Evolutionary conservation across 768 basidiomycete genomes (phyloP).

Genomic region (Pulveroboletus sp.): DNA sequence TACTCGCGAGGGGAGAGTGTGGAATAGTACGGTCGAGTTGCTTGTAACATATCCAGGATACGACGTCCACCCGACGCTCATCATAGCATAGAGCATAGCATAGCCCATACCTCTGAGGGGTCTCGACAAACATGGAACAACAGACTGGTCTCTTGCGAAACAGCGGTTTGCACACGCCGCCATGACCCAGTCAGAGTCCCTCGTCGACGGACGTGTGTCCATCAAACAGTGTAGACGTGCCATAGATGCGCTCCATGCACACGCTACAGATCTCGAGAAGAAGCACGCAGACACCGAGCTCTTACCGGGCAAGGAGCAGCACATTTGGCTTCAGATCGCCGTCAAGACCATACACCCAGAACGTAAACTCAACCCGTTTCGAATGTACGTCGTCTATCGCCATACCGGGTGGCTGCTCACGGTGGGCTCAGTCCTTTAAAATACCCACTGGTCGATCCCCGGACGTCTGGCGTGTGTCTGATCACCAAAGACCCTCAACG

Average conservation of each 20-base stretch:
- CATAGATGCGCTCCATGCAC: slow-evolving; percentile 68
- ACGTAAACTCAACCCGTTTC: slow-evolving; percentile 72
- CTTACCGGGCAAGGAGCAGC: slow-evolving; percentile 71
- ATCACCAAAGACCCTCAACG: slow-evolving; percentile 96
- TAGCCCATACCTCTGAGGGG: not conserved
- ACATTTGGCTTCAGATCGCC: slow-evolving; percentile 84
- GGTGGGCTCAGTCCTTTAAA: slow-evolving; percentile 51
- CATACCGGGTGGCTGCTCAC: not conserved
- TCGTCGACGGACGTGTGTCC: slow-evolving; percentile 71
- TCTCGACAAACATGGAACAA: slow-evolving; percentile 17
- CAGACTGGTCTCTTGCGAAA: not conserved
- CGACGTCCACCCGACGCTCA: too few species aligned
- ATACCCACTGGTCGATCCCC: slow-evolving; percentile 80
- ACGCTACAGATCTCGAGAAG: slow-evolving; percentile 60
- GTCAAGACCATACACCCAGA: slow-evolving; percentile 78
- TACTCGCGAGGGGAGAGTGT: slow-evolving; percentile 32
- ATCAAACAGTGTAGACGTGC: slow-evolving; percentile 71
- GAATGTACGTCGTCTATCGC: slow-evolving; percentile 57
- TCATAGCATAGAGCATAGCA: too few species aligned
- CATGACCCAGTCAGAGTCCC: slow-evolving; percentile 50
- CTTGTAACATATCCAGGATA: too few species aligned
- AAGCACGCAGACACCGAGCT: slow-evolving; percentile 71
- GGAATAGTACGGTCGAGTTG: not conserved
- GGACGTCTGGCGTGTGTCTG: slow-evolving; percentile 75
- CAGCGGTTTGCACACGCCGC: not conserved